Evolutionary conservation across 2,329 filamentous ascomycete genomes (phyloP), one percentile per base, ranked within the genome.

Genomic region (Ceratocystis huliohia): DNA sequence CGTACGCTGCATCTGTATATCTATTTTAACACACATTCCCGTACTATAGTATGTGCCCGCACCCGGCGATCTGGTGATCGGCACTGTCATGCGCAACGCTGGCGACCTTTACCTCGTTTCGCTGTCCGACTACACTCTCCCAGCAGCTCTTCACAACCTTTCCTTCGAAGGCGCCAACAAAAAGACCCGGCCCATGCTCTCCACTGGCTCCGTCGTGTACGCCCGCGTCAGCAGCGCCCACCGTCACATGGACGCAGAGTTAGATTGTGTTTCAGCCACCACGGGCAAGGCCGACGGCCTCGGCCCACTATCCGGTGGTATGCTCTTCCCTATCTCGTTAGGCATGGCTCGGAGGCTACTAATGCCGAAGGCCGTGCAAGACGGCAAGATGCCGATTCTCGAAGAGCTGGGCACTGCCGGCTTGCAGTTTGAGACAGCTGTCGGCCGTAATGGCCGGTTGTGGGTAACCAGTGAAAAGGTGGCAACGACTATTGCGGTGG

Each of bases 81-180:
- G 90, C 68, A 91, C 89, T 70, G 81, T 97, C 71, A 84, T 89
- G 72, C 88, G 87, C 74, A 87, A 85, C 66, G 82, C 85, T 63
- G 80, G 81, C 67, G 94, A 97, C 71, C 82, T 84, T 74, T 96
- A 89, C 80, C 86, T 88, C 75, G 91, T 91, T 74, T 81, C 82
- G 70, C 81, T 97, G 65, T 88, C 89, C 33, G 80, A 85, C 65
- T 82, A 85, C 73, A 82, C 82, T 3, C 73, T 80, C 1, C 77
- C 82, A 67, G 91, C 89, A 0, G 79, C 89, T 20, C 84, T 97
- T 0, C 91, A 89, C 0, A 89, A 96, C 70, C 82, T 97, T 22
- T 85, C 91, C n/a, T 99, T 99, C 74, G 93, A 97, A 76, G 86
- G 86, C 69, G 94, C 91, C 20, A 91, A 88, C 57, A 94, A 92